These are phyloP conservation scores for Cercospora janseana DNA, from an alignment of 2,329 filamentous ascomycete species.

Conservation along the genomic window DNA sequence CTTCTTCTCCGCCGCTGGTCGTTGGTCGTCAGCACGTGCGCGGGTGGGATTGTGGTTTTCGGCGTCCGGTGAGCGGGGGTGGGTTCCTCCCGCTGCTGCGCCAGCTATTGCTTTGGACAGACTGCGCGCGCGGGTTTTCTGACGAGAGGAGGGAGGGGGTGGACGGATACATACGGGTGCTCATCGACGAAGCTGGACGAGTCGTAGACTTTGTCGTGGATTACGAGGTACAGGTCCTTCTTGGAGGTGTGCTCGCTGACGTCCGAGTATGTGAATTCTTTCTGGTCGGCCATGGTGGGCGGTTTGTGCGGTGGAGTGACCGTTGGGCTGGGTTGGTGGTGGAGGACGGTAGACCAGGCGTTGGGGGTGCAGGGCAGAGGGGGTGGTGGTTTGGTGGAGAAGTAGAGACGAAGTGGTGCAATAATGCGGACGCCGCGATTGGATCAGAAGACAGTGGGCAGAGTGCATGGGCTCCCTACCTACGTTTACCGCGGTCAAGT, in stretches of 20 bases:
- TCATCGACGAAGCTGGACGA: slow-evolving; percentile 87
- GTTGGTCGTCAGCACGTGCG: too few relatives aligned
- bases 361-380: neutral
- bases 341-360: neutral
- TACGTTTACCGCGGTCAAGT: too few relatives aligned
- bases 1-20: slow-evolving; percentile 90
- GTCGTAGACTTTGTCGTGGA: slow-evolving; percentile 98
- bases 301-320: neutral
- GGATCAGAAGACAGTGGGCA: too few relatives aligned
- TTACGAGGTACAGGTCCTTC: slow-evolving; percentile 87
- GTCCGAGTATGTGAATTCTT: slow-evolving; percentile 72
- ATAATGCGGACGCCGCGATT: neutral
- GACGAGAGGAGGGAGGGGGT: too few relatives aligned
- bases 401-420: neutral
- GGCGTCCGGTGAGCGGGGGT: too few relatives aligned
- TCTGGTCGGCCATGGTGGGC: slow-evolving; percentile 52
- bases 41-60: too few relatives aligned
- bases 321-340: neutral
- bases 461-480: too few relatives aligned
- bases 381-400: neutral
- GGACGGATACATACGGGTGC: slow-evolving; percentile 70
- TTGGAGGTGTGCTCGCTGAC: slow-evolving; percentile 84
- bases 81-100: too few relatives aligned
- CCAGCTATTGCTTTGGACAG: too few relatives aligned
- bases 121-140: too few relatives aligned